phyloP scores from a whole-genome alignment of 108 stramenopile genomes.

The Nannochloropsis granulata region DNA sequence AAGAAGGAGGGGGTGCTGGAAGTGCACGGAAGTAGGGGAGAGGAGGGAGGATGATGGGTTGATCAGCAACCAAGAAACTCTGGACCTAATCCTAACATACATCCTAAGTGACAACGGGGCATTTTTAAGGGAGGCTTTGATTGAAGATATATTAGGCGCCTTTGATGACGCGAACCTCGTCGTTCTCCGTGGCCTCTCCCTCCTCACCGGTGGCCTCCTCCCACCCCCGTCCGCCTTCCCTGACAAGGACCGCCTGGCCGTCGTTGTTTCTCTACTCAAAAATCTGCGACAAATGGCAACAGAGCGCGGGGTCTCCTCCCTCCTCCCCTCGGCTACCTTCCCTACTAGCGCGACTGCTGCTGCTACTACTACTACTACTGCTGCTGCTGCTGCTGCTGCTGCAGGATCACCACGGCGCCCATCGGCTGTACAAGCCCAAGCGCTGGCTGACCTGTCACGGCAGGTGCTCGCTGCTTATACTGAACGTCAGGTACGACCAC shows the following conservation, averaged over 20 bases:
- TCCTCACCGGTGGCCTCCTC: not conserved
- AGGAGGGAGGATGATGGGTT: not conserved
- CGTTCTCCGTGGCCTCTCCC: not conserved
- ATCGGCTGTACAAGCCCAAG: not conserved
- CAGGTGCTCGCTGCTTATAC: not conserved
- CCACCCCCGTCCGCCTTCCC: not conserved
- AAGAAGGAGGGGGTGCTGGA: too few species aligned
- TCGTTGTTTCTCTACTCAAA: not conserved
- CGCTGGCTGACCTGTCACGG: not conserved
- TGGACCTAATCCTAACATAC: not conserved
- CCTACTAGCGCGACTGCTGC: too few species aligned
- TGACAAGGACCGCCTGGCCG: not conserved
- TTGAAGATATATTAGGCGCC: not conserved
- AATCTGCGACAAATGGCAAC: not conserved
- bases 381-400: too few species aligned
- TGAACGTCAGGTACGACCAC: not conserved
- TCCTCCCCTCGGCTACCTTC: not conserved
- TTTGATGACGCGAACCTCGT: not conserved
- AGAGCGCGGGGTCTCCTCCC: not conserved
- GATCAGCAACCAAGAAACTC: not conserved
- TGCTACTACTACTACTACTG: too few species aligned
- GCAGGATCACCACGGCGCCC: not conserved
- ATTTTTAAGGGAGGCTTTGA: not conserved
- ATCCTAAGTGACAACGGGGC: not conserved
- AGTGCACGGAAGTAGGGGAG: not conserved